phyloP scores from a whole-genome alignment of 345 rosid genomes.

The Barbarea vulgaris region DNA sequence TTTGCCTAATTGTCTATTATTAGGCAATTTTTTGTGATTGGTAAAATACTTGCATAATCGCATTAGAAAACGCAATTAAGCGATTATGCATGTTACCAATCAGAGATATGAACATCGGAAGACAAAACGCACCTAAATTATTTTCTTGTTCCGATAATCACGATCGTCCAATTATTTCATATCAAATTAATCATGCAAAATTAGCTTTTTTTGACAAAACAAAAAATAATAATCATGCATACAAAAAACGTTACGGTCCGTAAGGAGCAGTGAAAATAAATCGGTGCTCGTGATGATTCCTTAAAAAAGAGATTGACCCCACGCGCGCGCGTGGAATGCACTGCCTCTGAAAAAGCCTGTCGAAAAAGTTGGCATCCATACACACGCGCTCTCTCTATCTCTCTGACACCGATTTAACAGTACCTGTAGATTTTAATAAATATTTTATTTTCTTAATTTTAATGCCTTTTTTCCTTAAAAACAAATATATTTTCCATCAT shows the following conservation, averaged over 20 bases:
- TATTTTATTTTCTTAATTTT: neutral
- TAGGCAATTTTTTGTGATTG: too few relatives aligned
- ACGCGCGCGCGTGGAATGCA: slow-evolving; percentile 27
- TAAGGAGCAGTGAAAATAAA: neutral
- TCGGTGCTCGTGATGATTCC: slow-evolving; percentile 8
- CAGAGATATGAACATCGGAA: slow-evolving; percentile 9
- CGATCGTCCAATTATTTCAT: slow-evolving; percentile 34
- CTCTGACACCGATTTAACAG: slow-evolving; percentile 43
- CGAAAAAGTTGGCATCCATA: slow-evolving; percentile 24
- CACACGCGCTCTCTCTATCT: slow-evolving; percentile 34
- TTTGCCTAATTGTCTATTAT: too few relatives aligned
- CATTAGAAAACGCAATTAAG: too few relatives aligned
- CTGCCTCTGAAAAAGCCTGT: slow-evolving; percentile 6
- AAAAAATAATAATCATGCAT: neutral
- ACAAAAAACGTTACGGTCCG: neutral
- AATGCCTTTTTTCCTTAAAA: slow-evolving; percentile 2
- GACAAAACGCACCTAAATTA: slow-evolving; percentile 21
- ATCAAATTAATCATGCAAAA: slow-evolving; percentile 4
- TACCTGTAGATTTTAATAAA: slow-evolving; percentile 15
- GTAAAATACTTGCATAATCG: too few relatives aligned
- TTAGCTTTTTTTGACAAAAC: too few relatives aligned
- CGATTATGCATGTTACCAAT: too few relatives aligned
- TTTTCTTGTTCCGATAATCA: slow-evolving; percentile 36
- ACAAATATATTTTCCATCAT: slow-evolving; percentile 28
- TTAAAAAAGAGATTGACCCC: neutral